Base-by-base conservation (phyloP, 768 basidiomycete species). In the Mycena pura region DNA sequence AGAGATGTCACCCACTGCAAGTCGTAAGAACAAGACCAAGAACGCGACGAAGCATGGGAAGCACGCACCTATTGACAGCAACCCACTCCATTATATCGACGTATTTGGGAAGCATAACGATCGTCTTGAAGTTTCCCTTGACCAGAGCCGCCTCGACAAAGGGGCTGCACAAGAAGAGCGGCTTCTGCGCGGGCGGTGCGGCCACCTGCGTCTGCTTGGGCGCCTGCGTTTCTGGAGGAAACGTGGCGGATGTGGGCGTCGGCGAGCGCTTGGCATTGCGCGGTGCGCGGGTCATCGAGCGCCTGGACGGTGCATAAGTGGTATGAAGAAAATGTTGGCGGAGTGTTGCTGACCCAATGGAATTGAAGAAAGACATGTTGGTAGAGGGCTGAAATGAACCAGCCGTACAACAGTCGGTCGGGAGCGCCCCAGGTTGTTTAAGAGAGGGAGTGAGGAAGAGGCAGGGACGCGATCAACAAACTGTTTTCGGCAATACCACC, bases 41-140 rank as follows among this genome's bases (percentile, higher is more conserved):
- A 3, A 4, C 6, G 8, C 46, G 21, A 24, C 2, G 13, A 47
- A 11, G 25, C 17, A 48, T 14, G 13, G n/a, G 8, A 21, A 2
- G 5, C 22, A 53, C 57, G 17, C 27, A 65, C 64, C 64, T 60
- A 67, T 84, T 84, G 49, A 84, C 80, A 28, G 84, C 83, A 34
- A 98, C 95, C 95, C 95, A 98, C 75, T 98, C 95, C 87, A 95
- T 96, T 53, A 95, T 91, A 76, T 97, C 94, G n/a, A 95, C 93
- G 71, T 96, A 98, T 72, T 96, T 97, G 17, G 97, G 97, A 29
- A 96, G 84, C 80, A 85, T 82, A 45, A 98, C 95, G 67, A 99
- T 98, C 1, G 96, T 98, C 78, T 98, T 98, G 82, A 98, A 99
- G 73, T 95, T 96, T 24, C 84, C 97, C 73, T 97, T 99, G 65